Conservation (phyloP, 441 rosid genomes). For the Macaranga tanarius region DNA sequence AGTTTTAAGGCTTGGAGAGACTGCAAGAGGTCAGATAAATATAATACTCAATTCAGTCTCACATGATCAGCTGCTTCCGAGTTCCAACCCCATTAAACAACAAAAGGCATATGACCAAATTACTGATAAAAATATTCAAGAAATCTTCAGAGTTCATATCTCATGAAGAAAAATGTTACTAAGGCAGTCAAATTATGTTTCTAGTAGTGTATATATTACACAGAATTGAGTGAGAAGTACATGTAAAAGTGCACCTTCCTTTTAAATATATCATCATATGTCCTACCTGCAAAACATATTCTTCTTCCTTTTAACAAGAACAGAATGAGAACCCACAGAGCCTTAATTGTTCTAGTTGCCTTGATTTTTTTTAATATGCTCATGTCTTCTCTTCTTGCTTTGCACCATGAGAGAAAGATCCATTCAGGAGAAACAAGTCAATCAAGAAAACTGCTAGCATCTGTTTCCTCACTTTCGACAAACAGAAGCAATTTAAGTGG, state of each 20-base stretch:
- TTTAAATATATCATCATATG: slow-evolving; percentile 14
- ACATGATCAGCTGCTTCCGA: slow-evolving; percentile 54
- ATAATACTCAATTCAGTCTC: slow-evolving; percentile 40
- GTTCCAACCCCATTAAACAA: slow-evolving; percentile 33
- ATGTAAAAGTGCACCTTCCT: slow-evolving; percentile 14
- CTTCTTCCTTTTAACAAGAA: slow-evolving; percentile 17
- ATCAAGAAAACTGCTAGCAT: slow-evolving; percentile 41
- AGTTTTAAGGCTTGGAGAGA: slow-evolving; percentile 33
- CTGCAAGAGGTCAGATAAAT: slow-evolving; percentile 36
- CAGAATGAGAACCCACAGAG: slow-evolving; percentile 32
- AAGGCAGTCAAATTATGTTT: slow-evolving; percentile 18
- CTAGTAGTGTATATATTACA: slow-evolving; percentile 9
- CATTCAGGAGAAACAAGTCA: slow-evolving; percentile 27
- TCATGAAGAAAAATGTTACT: slow-evolving; percentile 17
- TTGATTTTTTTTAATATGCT: slow-evolving; percentile 37
- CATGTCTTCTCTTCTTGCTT: slow-evolving; percentile 26
- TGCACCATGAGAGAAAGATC: slow-evolving; percentile 27
- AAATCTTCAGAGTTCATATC: slow-evolving; percentile 16
- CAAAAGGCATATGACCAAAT: slow-evolving; percentile 15
- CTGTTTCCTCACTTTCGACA: slow-evolving; percentile 32
- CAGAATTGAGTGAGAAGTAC: slow-evolving; percentile 4
- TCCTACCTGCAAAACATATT: slow-evolving; percentile 18
- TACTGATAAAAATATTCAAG: not conserved
- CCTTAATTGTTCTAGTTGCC: slow-evolving; percentile 29
- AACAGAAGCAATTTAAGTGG: slow-evolving; percentile 30